These are phyloP conservation scores for Hypoxylon sp. DNA, from an alignment of 2,329 filamentous ascomycete species.

Conservation along the genomic window DNA sequence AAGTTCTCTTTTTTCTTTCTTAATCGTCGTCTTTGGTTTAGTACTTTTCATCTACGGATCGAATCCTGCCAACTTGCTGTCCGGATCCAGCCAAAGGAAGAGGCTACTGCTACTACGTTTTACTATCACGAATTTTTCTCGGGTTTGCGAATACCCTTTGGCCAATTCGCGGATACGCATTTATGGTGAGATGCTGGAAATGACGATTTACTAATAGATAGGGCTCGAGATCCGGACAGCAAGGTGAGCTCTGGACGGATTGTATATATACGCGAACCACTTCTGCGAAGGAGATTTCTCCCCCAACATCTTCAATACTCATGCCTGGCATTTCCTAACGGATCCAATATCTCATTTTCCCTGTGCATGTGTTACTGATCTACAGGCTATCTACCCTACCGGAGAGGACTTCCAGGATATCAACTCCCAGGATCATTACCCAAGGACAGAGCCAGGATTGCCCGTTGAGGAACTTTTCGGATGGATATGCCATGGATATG, in stretches of 20 bases:
- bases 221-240: constrained; percentile 58
- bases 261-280: constrained; percentile 61
- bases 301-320: constrained; percentile 37
- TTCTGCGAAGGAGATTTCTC: constrained; percentile 51
- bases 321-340: constrained; percentile 37
- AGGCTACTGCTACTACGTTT: constrained; percentile 37
- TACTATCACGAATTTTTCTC: constrained; percentile 41
- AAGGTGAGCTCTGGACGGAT: constrained; percentile 58
- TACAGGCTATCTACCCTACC: constrained; percentile 15
- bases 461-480: constrained; percentile 16
- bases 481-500: constrained; percentile 14
- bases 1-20: constrained; percentile 37
- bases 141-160: constrained; percentile 42
- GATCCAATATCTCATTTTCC: constrained; percentile 9
- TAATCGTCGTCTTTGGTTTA: constrained; percentile 38
- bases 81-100: constrained; percentile 48
- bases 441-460: constrained; percentile 16
- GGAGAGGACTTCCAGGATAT: constrained; percentile 11
- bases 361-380: constrained; percentile 33
- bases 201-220: constrained; percentile 46
- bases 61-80: constrained; percentile 50
- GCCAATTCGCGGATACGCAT: constrained; percentile 41
- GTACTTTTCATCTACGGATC: constrained; percentile 42
- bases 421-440: constrained; percentile 13
- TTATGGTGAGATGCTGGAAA: constrained; percentile 44